phyloP scores from a whole-genome alignment of 495 filamentous ascomycete species.

The Penicillium coprophilum region DNA sequence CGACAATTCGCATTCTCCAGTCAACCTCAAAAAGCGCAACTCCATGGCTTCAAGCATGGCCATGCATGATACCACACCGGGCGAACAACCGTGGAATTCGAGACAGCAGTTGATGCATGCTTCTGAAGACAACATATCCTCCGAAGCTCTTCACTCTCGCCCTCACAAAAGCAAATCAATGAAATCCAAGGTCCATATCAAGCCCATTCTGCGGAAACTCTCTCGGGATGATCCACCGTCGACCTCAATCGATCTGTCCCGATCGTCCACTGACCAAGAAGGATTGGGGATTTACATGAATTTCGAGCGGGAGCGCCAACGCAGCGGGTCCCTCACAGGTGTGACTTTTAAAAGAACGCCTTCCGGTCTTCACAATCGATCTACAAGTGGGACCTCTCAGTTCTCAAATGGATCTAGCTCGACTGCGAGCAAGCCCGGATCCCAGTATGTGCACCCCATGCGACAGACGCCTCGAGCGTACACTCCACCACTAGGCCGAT shows the following conservation, averaged over 20 bases:
- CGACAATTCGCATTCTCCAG: conserved; percentile 13
- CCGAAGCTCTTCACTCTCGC: conserved; percentile 25
- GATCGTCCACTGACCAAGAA: conserved; percentile 56
- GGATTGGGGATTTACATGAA: conserved; percentile 55
- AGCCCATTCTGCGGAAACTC: conserved; percentile 57
- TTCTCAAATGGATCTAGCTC: conserved; percentile 47
- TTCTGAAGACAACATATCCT: conserved; percentile 14
- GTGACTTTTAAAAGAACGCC: conserved; percentile 33
- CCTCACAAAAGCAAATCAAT: conserved; percentile 28
- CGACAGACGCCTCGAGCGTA: conserved; percentile 57
- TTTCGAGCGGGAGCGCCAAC: conserved; percentile 38
- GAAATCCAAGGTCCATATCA: conserved; percentile 49
- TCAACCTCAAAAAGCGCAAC: conserved; percentile 9
- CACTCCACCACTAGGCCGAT: conserved; percentile 55
- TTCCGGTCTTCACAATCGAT: conserved; percentile 50
- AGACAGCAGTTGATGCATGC: conserved; percentile 15
- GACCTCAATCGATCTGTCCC: conserved; percentile 54
- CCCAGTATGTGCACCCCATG: conserved; percentile 60
- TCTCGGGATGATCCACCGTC: conserved; percentile 47
- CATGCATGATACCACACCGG: conserved; percentile 12
- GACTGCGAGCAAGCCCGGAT: conserved; percentile 50
- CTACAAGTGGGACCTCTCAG: conserved; percentile 57
- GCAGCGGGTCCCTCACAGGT: conserved; percentile 33
- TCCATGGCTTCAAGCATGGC: conserved; percentile 15
- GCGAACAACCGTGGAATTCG: conserved; percentile 16